Percentiles rank a stretch among this genome's conserved stretches.
Evolutionary conservation across 768 basidiomycete species (phyloP).

Genomic region (Pisolithus sp.): DNA sequence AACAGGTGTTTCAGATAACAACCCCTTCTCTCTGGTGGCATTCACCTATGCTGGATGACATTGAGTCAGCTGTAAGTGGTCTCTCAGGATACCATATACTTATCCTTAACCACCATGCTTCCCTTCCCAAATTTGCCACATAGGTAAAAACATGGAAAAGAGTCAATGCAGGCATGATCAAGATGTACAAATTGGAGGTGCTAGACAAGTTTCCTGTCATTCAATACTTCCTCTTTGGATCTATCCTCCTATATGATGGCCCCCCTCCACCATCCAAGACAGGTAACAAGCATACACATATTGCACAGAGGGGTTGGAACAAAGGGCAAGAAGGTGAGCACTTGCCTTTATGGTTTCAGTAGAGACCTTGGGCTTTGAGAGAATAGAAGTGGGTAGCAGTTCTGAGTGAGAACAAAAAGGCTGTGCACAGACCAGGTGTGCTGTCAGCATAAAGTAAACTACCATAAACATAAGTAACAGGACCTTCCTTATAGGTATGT

Average conservation of each 20-base stretch:
- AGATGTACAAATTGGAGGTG: conserved; percentile 96
- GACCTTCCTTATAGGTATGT: too few species aligned
- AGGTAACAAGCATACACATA: conserved; percentile 13
- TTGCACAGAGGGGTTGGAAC: too few species aligned
- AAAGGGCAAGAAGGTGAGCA: too few species aligned
- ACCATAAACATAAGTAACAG: too few species aligned
- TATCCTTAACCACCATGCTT: not conserved
- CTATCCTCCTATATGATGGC: conserved; percentile 64
- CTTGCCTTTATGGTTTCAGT: too few species aligned
- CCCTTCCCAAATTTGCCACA: too few species aligned
- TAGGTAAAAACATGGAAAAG: conserved; percentile 92
- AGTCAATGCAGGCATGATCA: conserved; percentile 92
- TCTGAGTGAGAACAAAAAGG: too few species aligned
- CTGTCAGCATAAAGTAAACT: too few species aligned
- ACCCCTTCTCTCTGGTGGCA: conserved; percentile 96
- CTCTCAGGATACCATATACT: not conserved
- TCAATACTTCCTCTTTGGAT: conserved; percentile 94
- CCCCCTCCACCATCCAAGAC: conserved; percentile 35
- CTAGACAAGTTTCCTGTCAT: conserved; percentile 92
- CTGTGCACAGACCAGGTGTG: too few species aligned
- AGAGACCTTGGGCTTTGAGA: too few species aligned
- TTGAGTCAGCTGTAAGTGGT: conserved; percentile 64
- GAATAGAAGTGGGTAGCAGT: too few species aligned
- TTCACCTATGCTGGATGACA: conserved; percentile 98
- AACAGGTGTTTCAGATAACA: too few species aligned